phyloP scores from a whole-genome alignment of 331 rosid genomes.

The Malus hybrid region DNA sequence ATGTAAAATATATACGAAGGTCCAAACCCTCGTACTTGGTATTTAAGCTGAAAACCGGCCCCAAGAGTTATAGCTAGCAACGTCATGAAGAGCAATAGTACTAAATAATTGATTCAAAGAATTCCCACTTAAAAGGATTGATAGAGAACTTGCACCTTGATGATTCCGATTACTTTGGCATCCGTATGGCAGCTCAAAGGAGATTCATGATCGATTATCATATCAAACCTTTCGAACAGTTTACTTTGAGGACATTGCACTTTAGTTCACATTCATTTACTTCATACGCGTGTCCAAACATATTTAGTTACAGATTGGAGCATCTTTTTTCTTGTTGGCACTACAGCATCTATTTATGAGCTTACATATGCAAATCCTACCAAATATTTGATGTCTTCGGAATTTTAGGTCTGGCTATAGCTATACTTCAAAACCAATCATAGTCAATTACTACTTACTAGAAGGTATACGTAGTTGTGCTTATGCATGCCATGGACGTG shows the following conservation, averaged over 20 bases:
- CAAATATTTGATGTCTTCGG: not conserved
- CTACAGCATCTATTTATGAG: not conserved
- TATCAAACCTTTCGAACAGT: not conserved
- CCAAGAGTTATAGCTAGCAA: not conserved
- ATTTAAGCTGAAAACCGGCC: not conserved
- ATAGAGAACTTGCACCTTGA: not conserved
- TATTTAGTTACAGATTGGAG: not conserved
- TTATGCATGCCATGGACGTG: not conserved
- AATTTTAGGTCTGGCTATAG: not conserved
- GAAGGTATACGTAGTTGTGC: not conserved
- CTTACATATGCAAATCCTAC: not conserved
- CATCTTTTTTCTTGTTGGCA: not conserved
- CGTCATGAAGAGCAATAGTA: not conserved
- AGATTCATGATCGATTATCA: not conserved
- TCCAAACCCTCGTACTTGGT: not conserved
- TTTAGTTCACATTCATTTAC: not conserved
- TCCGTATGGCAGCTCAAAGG: not conserved
- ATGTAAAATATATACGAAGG: not conserved
- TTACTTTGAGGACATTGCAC: not conserved
- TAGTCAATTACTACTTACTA: too few relatives aligned
- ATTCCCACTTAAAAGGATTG: not conserved
- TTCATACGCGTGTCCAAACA: not conserved
- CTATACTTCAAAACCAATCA: not conserved
- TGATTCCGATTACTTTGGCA: not conserved
- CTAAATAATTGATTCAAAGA: not conserved